Conservation (phyloP, 2,329 filamentous ascomycete species). For the Aspergillus bombycis region DNA sequence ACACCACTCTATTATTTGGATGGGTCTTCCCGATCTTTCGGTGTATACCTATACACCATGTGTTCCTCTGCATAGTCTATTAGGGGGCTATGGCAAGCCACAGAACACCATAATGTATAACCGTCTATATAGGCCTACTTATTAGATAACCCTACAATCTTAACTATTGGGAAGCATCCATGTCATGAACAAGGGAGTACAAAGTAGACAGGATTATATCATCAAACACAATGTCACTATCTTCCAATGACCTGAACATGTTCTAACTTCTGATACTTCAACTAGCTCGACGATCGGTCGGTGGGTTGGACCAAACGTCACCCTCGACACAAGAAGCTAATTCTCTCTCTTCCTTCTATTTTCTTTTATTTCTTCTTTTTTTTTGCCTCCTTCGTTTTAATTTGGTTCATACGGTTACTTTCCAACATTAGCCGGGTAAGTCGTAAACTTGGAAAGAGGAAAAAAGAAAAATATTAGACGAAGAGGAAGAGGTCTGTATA, state of each 20-base stretch:
- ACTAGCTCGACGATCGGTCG: background rate
- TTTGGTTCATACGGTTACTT: background rate
- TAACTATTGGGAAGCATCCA: too few species aligned
- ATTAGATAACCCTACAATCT: background rate
- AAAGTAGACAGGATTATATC: background rate
- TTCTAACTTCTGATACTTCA: slow-evolving; percentile 4
- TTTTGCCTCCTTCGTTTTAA: background rate
- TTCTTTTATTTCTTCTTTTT: background rate
- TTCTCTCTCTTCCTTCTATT: background rate
- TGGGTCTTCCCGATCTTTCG: slow-evolving; percentile 29
- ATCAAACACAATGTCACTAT: background rate
- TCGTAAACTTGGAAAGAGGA: background rate
- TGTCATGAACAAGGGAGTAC: background rate
- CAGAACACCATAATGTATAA: background rate
- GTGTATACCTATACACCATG: slow-evolving; percentile 18
- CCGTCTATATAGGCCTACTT: background rate
- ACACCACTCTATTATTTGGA: slow-evolving; percentile 17
- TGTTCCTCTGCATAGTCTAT: background rate
- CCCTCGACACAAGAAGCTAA: background rate
- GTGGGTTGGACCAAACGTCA: slow-evolving; percentile 4
- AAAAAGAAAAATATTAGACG: background rate
- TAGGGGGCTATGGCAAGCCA: background rate
- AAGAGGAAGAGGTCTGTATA: background rate
- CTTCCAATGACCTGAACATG: slow-evolving; percentile 5
- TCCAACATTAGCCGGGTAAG: background rate